Percentiles rank a stretch among this genome's conserved stretches.
Conservation (phyloP, 2,329 filamentous ascomycete species). For the Endothia cerciana region DNA sequence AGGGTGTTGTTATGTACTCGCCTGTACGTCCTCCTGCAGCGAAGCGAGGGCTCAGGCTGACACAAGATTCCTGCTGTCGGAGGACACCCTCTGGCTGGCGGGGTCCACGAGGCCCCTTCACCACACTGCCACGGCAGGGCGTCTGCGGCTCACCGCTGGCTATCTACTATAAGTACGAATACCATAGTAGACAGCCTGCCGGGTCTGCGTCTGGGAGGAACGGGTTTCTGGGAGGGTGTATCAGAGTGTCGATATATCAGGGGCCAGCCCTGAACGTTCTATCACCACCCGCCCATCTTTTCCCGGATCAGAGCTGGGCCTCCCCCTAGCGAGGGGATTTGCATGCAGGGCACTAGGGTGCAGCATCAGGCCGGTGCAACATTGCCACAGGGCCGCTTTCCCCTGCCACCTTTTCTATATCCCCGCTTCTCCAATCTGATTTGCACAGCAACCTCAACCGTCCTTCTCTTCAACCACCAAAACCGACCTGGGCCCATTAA, state of each 20-base stretch:
- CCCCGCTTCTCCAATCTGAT: constrained; percentile 26
- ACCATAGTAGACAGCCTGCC: not conserved
- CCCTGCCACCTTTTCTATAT: constrained; percentile 30
- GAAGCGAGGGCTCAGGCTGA: constrained; percentile 7
- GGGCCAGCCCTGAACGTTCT: constrained; percentile 27
- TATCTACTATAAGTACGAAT: not conserved
- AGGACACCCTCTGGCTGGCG: too few species aligned
- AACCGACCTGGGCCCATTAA: not conserved
- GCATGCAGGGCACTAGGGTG: constrained; percentile 26
- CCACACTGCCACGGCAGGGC: too few species aligned
- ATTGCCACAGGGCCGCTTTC: constrained; percentile 30
- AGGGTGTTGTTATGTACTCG: constrained; percentile 8
- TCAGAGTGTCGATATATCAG: constrained; percentile 12
- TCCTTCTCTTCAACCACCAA: constrained; percentile 13
- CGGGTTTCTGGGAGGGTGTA: not conserved
- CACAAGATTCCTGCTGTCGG: not conserved
- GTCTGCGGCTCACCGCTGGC: too few species aligned
- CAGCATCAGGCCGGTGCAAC: constrained; percentile 26
- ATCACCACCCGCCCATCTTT: constrained; percentile 19
- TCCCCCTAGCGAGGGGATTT: constrained; percentile 24
- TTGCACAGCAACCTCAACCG: constrained; percentile 25
- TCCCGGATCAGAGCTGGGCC: constrained; percentile 24
- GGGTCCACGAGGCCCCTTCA: too few species aligned
- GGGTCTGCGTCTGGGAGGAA: not conserved
- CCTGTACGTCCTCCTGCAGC: constrained; percentile 16